Evolutionary conservation across 139 green algal species (phyloP).

Genomic region (Haematococcus lacustris): DNA sequence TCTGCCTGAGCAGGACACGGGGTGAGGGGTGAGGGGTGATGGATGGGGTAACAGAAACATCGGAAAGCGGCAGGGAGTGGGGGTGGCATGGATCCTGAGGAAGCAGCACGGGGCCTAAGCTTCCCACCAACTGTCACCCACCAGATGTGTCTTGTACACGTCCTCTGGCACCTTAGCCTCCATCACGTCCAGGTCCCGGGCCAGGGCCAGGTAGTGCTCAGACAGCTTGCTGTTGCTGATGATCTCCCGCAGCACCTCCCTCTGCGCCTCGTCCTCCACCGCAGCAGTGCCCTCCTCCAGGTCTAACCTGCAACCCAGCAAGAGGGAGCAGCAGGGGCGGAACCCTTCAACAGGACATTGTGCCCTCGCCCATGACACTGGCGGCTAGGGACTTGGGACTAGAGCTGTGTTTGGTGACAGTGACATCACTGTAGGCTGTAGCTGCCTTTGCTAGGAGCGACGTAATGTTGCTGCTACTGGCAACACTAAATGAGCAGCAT

Average conservation of each 20-base stretch:
- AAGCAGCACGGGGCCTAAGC: not conserved
- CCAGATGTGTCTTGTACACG: slow-evolving; percentile 95
- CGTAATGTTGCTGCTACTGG: no score
- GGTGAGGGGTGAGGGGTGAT: no score
- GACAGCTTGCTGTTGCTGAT: slow-evolving; percentile 69
- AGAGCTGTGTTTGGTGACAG: no score
- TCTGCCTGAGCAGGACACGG: no score
- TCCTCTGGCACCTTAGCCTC: slow-evolving; percentile 90
- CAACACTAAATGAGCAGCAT: no score
- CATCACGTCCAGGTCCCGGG: slow-evolving; percentile 95
- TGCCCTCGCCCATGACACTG: no score
- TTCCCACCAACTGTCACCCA: slow-evolving; percentile 17
- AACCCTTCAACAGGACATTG: no score
- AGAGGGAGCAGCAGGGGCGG: no score
- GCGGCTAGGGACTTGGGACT: no score
- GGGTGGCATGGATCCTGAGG: not conserved
- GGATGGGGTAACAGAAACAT: no score
- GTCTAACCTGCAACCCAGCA: slow-evolving; percentile 37
- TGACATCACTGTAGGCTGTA: no score
- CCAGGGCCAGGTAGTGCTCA: slow-evolving; percentile 88
- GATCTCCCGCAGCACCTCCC: slow-evolving; percentile 63
- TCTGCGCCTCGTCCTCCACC: slow-evolving; percentile 56
- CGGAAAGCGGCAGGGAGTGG: not conserved
- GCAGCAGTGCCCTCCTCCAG: slow-evolving; percentile 71
- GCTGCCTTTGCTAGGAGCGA: no score